Base-by-base conservation (phyloP, 73 alveolate genomes). In the Paramecium pentaurelia region DNA sequence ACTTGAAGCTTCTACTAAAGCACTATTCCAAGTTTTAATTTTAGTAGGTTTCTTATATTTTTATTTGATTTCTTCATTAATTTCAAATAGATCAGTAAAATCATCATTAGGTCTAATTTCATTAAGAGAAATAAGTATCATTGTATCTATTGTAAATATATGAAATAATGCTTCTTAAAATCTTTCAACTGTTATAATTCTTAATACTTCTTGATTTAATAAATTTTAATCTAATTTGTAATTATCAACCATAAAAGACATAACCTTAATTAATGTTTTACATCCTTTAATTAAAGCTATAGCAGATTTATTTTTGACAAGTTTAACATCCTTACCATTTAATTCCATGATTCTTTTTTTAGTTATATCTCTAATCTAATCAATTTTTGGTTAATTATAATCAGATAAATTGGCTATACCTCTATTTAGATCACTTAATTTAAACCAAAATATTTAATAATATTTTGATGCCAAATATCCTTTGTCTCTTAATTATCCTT, bases 211-310 rank as follows among this genome's bases (percentile, higher is more conserved):
- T 25, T 40, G 6, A 38, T 40, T 44, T 18, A 80, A 25, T 44
- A 27, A 20, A 20, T 47, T 49, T 22, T 44, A 27, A 80, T 42
- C 91, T 27, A 80, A 80, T 80, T 80, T 45, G 8, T 80, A 49
- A 80, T 80, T 80, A 7, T 80, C 91, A 49, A 80, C 47, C 75
- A 49, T 36, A 25, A 42, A 80, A n/a, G 91, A n/a, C 77, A 80
- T 25, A 2, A 80, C 73, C 6, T 80, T 80, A 18, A 80, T n/a
- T 80, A 49, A 9, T 20, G 91, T 45, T 44, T 47, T 80, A 27
- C 91, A 80, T 3, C 73, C 58, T 28, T 32, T 44, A 25, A 80
- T 36, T 47, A 80, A 32, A 2, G 49, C 91, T 3, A 22, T 27
- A 5, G 75, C 58, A 10, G 47, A 47, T 14, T 40, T 34, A 27